phyloP scores from a whole-genome alignment of 208 protist genomes.

The Naegleria gruberi region DNA sequence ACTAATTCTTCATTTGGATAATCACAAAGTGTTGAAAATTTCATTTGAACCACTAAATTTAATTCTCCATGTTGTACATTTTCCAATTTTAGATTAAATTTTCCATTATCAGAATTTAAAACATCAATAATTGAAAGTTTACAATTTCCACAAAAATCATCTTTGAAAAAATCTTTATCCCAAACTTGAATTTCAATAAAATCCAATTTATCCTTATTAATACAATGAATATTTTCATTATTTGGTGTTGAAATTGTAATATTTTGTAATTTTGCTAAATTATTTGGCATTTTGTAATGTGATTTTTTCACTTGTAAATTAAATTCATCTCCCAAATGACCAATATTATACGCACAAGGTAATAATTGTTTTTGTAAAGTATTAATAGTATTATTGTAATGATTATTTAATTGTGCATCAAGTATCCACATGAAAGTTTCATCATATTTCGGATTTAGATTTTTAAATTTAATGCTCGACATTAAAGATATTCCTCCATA shows the following conservation, averaged over 20 bases:
- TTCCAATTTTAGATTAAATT: background rate
- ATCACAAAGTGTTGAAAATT: background rate
- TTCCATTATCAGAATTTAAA: background rate
- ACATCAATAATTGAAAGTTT: background rate
- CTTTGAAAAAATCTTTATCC: background rate
- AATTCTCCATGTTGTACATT: background rate
- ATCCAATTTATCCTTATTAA: background rate
- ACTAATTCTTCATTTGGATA: background rate
- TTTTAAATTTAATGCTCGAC: background rate
- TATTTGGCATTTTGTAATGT: background rate
- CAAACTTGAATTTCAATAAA: background rate
- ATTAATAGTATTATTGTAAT: background rate
- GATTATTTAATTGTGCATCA: background rate
- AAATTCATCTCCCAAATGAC: background rate
- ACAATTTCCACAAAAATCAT: background rate
- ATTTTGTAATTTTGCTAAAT: background rate
- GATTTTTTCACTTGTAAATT: background rate
- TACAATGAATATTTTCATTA: background rate
- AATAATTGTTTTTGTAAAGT: background rate
- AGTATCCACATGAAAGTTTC: background rate
- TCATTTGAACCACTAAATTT: background rate
- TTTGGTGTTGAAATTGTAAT: background rate
- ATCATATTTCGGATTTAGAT: background rate
- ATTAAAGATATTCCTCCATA: background rate
- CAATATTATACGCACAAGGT: background rate